phyloP scores from a whole-genome alignment of 2,329 filamentous ascomycete species.

The Aureobasidium melanogenum region DNA sequence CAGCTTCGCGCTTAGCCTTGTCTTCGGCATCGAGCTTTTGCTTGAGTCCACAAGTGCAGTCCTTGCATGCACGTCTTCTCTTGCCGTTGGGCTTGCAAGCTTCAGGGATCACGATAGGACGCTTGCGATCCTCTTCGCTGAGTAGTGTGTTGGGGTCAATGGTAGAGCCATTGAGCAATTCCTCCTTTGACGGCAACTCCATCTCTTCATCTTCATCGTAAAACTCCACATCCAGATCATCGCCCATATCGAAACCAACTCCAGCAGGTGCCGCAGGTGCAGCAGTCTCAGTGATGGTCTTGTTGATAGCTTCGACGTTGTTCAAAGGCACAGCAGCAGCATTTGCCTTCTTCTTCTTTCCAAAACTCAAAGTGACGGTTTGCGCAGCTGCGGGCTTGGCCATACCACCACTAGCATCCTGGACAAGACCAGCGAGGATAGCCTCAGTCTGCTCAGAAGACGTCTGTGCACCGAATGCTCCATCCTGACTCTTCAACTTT shows the following conservation, averaged over 20 bases:
- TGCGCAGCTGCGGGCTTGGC: slow-evolving; percentile 46
- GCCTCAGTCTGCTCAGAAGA: slow-evolving; percentile 60
- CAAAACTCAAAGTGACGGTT: slow-evolving; percentile 48
- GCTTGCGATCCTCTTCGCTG: slow-evolving; percentile 72
- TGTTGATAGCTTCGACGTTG: slow-evolving; percentile 24
- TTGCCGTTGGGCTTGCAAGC: slow-evolving; percentile 87
- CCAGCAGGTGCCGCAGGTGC: slow-evolving; percentile 41
- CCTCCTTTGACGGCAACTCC: slow-evolving; percentile 27
- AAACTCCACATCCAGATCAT: slow-evolving; percentile 48
- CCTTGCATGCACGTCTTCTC: slow-evolving; percentile 89
- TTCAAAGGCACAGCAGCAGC: slow-evolving; percentile 31
- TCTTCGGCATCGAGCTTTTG: slow-evolving; percentile 83
- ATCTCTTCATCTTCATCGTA: slow-evolving; percentile 27
- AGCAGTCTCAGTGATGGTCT: slow-evolving; percentile 29
- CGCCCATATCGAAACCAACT: slow-evolving; percentile 58
- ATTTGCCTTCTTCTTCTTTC: slow-evolving; percentile 44
- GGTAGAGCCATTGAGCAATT: slow-evolving; percentile 60
- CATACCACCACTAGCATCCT: slow-evolving; percentile 54
- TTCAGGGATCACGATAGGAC: slow-evolving; percentile 67
- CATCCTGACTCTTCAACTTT: slow-evolving; percentile 60
- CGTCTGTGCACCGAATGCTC: slow-evolving; percentile 40
- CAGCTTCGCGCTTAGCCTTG: slow-evolving; percentile 52
- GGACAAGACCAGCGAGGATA: slow-evolving; percentile 69
- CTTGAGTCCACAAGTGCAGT: slow-evolving; percentile 91
- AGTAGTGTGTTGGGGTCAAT: slow-evolving; percentile 87